phyloP scores from a whole-genome alignment of 345 rosid species.

The Salix koriyanagi region DNA sequence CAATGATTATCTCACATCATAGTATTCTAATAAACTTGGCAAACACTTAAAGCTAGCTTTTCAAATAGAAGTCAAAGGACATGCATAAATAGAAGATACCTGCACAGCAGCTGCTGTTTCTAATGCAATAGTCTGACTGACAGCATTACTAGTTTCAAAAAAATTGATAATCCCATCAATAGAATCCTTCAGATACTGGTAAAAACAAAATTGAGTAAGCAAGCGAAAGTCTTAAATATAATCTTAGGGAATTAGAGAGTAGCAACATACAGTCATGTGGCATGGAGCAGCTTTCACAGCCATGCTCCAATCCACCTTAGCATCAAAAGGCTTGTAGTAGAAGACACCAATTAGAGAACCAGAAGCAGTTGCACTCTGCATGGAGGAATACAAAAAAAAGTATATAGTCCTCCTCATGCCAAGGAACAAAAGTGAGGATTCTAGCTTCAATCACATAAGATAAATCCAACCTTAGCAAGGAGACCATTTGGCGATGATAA shows the following conservation, averaged over 20 bases:
- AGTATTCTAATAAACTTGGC: neutral
- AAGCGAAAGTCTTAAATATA: neutral
- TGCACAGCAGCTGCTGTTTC: slow-evolving; percentile 98
- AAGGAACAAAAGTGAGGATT: slow-evolving; percentile 5
- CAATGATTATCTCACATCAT: neutral
- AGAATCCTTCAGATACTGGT: slow-evolving; percentile 89
- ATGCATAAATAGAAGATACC: slow-evolving; percentile 39
- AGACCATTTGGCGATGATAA: slow-evolving; percentile 91
- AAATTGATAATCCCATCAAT: slow-evolving; percentile 68
- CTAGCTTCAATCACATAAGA: neutral
- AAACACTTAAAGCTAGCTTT: neutral
- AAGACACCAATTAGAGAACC: slow-evolving; percentile 79
- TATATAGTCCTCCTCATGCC: slow-evolving; percentile 15
- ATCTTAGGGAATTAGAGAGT: slow-evolving; percentile 6
- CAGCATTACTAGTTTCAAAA: slow-evolving; percentile 73
- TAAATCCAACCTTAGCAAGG: slow-evolving; percentile 71
- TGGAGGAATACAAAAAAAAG: slow-evolving; percentile 10
- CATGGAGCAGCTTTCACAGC: slow-evolving; percentile 93
- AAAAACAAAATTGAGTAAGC: slow-evolving; percentile 19
- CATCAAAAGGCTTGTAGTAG: slow-evolving; percentile 90
- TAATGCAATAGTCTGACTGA: slow-evolving; percentile 85
- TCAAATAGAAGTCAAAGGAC: neutral
- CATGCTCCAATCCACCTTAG: slow-evolving; percentile 96
- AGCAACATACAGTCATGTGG: slow-evolving; percentile 72
- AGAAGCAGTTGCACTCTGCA: slow-evolving; percentile 81